Conservation (phyloP, 495 filamentous ascomycete genomes). For the Pseudotulostoma volvatum region DNA sequence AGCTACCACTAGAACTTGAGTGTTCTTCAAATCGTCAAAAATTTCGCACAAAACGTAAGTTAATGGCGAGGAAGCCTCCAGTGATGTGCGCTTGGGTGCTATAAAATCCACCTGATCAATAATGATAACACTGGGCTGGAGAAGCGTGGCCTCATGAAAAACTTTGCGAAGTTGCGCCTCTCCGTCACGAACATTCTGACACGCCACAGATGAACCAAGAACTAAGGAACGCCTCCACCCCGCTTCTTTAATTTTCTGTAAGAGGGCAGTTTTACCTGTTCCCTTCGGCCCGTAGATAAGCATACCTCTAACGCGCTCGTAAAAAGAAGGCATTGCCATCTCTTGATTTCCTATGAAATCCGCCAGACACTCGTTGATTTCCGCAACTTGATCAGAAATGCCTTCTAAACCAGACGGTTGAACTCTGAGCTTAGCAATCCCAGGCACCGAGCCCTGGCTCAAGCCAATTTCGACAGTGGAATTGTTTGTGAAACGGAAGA, state of each 20-base stretch:
- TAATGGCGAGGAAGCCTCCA: conserved; percentile 21
- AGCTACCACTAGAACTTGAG: conserved; percentile 50
- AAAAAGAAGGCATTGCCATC: conserved; percentile 26
- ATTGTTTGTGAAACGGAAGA: conserved; percentile 19
- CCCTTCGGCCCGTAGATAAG: conserved; percentile 71
- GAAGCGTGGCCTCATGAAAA: conserved; percentile 54
- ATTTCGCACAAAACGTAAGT: conserved; percentile 26
- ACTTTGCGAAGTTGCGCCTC: conserved; percentile 43
- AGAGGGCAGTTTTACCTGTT: conserved; percentile 62
- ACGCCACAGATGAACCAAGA: conserved; percentile 39
- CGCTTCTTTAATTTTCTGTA: conserved; percentile 47
- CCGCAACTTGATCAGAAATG: conserved; percentile 42
- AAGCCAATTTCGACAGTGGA: conserved; percentile 22
- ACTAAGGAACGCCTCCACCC: conserved; percentile 52
- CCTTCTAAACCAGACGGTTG: conserved; percentile 37
- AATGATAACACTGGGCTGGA: conserved; percentile 66
- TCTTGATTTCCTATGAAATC: conserved; percentile 31
- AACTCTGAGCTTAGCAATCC: conserved; percentile 12
- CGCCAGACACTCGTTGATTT: conserved; percentile 49
- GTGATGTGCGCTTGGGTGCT: conserved; percentile 40
- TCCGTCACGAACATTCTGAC: conserved; percentile 22
- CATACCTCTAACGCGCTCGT: conserved; percentile 36
- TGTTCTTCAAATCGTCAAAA: conserved; percentile 26
- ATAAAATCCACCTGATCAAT: conserved; percentile 70
- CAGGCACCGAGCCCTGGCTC: conserved; percentile 5